Percentiles rank a stretch among this genome's conserved stretches.
Conservation (phyloP, 176 grass and related monocot genomes). For the Cocos nucifera region DNA sequence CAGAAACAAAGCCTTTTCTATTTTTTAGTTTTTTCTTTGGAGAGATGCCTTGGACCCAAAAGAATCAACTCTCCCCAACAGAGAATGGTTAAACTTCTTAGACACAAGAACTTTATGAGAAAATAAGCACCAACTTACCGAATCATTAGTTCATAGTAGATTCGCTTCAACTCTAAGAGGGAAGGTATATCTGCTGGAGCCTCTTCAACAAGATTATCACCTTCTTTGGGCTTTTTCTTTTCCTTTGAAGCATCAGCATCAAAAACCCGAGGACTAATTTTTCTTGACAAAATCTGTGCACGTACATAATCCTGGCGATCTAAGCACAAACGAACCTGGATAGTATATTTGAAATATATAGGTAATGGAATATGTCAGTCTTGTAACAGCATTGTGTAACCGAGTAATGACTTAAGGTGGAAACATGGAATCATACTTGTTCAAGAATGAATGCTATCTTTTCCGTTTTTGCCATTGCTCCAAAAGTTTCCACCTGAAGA, state of each 20-base stretch:
- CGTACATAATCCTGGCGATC: constrained; percentile 83
- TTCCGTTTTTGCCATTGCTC: constrained; percentile 94
- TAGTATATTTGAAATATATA: constrained; percentile 3
- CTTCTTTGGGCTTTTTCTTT: constrained; percentile 91
- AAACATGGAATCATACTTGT: constrained; percentile 42
- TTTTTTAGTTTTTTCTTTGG: too few species aligned
- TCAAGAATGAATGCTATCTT: constrained; percentile 96
- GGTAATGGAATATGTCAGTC: background rate
- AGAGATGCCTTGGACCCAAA: too few species aligned
- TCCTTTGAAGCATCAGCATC: constrained; percentile 70
- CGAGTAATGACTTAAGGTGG: too few species aligned
- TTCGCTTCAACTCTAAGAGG: constrained; percentile 75
- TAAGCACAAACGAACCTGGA: constrained; percentile 78
- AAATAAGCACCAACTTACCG: constrained; percentile 31
- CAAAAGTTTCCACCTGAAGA: constrained; percentile 91
- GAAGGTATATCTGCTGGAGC: constrained; percentile 80
- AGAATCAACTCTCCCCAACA: too few species aligned
- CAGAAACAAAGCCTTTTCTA: too few species aligned
- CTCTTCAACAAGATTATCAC: constrained; percentile 76
- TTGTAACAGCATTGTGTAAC: too few species aligned
- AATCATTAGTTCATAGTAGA: constrained; percentile 93
- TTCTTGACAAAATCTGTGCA: constrained; percentile 88
- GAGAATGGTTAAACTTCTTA: too few species aligned
- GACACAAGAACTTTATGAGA: background rate
- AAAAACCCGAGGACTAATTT: constrained; percentile 87